Percentiles rank a stretch among this genome's conserved stretches.
Evolutionary conservation across 306 rosid species (phyloP).

Genomic region (Sindora glabra): DNA sequence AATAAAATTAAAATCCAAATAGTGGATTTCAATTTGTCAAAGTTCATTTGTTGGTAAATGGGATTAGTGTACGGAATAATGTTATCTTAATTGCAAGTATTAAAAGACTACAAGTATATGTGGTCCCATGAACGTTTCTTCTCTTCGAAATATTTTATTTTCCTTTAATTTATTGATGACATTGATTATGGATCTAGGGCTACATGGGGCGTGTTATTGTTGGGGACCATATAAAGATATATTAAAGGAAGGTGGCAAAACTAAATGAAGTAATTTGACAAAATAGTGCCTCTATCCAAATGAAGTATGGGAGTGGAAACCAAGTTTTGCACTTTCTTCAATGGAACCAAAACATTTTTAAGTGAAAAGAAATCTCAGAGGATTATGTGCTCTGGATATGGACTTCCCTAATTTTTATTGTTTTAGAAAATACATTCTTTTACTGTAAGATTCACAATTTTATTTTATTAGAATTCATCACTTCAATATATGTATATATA

Average conservation of each 20-base stretch:
- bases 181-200: slow-evolving; percentile 8
- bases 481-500: no score
- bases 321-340: slow-evolving; percentile 7
- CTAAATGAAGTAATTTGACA: neutral
- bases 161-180: neutral
- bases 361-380: neutral
- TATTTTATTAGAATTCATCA: no score
- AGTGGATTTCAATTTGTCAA: neutral
- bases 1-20: neutral
- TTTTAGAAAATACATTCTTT: no score
- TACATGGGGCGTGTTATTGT: neutral
- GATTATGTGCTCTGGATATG: neutral
- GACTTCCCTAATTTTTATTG: no score
- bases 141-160: neutral
- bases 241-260: no score
- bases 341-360: neutral
- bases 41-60: slow-evolving; percentile 15
- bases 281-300: neutral
- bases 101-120: slow-evolving; percentile 12
- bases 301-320: neutral
- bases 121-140: slow-evolving; percentile 22
- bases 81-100: slow-evolving; percentile 1
- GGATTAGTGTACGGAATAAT: neutral
- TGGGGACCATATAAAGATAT: slow-evolving; percentile 12
- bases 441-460: no score